Evolutionary conservation across 23 red algal genomes (phyloP), one percentile per base, ranked within the genome.

Genomic region (Cyanidiococcus yangmingshanensis): DNA sequence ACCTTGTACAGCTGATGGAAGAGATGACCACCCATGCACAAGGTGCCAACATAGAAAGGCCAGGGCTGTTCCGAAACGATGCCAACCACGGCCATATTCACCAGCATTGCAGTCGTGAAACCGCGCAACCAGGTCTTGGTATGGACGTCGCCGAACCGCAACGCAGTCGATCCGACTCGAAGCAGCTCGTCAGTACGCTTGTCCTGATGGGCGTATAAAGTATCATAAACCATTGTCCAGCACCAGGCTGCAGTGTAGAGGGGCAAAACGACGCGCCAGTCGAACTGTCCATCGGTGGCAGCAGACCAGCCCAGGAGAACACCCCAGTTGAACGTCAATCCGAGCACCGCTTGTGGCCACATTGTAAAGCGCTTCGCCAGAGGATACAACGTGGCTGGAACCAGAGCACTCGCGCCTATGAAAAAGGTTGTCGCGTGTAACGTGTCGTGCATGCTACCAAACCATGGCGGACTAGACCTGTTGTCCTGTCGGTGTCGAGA

Each of bases 151-250:
- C 82, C 91, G 39, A 96, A 84, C 17, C 74, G 51, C 0, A 96
- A 31, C 31, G 92, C 92, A 15, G 85, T 76, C 1, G 92, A 90
- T 2, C 75, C 41, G 16, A 96, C 58, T 1, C 84, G 80, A 0
- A 90, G 58, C 50, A 33, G 38, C 41, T 32, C 58, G 80, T 96
- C 92, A 1, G 86, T 87, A 0, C 26, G 35, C 68, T 91, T 90
- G 58, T 96, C 92, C 75, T 88, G 87, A 37, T 88, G 80, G 0
- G 92, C 92, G 76, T 96, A 96, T n/a, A 96, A 82, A n/a, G 92
- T 90, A 74, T 96, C 92, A 76, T 96, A 96, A 24, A 96, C 82
- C 76, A 90, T 74, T 1, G 92, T 96, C 92, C 92, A 96, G 29
- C 76, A 87, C 50, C 71, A 34, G 27, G 87, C 85, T 16, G 82